Evolutionary conservation across 139 green algal genomes (phyloP).

Genomic region (Choricystis sp.): DNA sequence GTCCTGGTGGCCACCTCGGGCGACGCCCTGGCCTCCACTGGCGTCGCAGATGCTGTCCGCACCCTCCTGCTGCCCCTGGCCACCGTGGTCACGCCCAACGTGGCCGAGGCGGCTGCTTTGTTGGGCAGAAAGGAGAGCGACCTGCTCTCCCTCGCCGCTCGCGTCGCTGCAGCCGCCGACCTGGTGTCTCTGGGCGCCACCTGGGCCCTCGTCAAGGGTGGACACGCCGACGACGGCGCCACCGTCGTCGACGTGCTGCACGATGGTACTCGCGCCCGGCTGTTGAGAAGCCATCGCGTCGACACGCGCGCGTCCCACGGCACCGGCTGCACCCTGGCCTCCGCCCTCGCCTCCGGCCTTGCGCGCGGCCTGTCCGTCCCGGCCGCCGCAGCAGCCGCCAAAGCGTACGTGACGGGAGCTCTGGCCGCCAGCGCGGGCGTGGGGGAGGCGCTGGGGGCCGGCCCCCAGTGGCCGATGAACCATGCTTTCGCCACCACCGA

Average conservation of each 20-base stretch:
- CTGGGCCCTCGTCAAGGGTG: conserved; percentile 78
- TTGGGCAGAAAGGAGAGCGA: conserved; percentile 24
- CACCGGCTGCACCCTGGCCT: conserved; percentile 83
- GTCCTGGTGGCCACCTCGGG: conserved; percentile 84
- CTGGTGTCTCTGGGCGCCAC: conserved; percentile 37
- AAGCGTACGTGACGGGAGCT: conserved; percentile 44
- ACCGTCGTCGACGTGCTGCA: conserved; percentile 67
- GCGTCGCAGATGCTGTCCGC: conserved; percentile 36
- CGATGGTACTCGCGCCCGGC: conserved; percentile 37
- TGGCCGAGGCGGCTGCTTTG: conserved; percentile 69
- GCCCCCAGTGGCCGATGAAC: conserved; percentile 52
- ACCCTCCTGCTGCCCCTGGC: conserved; percentile 57
- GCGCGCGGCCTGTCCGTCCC: conserved; percentile 44
- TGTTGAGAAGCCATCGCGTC: conserved; percentile 29
- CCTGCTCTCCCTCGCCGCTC: conserved; percentile 21
- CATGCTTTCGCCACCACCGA: conserved; percentile 24
- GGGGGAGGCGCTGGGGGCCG: conserved; percentile 39
- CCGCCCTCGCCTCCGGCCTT: conserved; percentile 68
- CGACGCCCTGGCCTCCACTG: conserved; percentile 35
- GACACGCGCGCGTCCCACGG: conserved; percentile 76
- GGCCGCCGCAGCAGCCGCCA: conserved; percentile 38
- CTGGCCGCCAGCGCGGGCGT: conserved; percentile 36
- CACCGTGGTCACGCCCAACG: conserved; percentile 82
- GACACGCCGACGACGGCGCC: conserved; percentile 41
- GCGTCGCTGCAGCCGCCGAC: conserved; percentile 41